Conservation (phyloP, 2,329 filamentous ascomycete genomes). For the Graphiopsis chlorocephala region DNA sequence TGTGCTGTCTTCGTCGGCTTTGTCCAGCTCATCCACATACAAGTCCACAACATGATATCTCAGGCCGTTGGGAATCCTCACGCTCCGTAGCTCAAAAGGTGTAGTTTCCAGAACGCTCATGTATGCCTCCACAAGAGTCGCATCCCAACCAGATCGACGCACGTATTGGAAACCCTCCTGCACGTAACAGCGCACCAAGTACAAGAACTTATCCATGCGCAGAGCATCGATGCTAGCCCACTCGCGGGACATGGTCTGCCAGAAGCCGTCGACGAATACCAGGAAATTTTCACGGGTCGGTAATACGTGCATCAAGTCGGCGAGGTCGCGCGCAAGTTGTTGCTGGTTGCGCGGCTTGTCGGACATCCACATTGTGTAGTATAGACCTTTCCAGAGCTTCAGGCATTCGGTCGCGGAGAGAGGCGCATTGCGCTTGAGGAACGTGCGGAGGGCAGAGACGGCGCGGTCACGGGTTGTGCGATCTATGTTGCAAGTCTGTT, state of each 20-base stretch:
- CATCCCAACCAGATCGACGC: conserved; percentile 38
- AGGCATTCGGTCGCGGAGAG: conserved; percentile 70
- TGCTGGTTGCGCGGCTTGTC: conserved; percentile 88
- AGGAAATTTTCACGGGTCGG: conserved; percentile 41
- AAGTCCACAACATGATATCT: conserved; percentile 85
- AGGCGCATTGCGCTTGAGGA: conserved; percentile 63
- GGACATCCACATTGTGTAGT: conserved; percentile 87
- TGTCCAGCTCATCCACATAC: conserved; percentile 86
- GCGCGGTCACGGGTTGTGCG: conserved; percentile 40
- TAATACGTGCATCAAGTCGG: conserved; percentile 63
- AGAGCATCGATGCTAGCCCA: conserved; percentile 51
- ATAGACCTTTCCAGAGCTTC: conserved; percentile 93
- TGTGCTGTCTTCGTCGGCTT: conserved; percentile 53
- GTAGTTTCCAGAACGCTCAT: conserved; percentile 48
- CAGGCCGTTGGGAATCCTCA: conserved; percentile 74
- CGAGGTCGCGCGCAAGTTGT: conserved; percentile 73
- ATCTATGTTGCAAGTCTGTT: conserved; percentile 19
- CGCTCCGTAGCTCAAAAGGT: conserved; percentile 46
- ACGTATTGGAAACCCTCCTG: conserved; percentile 62
- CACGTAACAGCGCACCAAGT: conserved; percentile 76
- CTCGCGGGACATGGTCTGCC: conserved; percentile 51
- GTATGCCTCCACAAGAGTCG: conserved; percentile 42
- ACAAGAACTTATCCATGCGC: conserved; percentile 85
- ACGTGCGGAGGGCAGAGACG: conserved; percentile 72
- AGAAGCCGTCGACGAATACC: conserved; percentile 50